phyloP scores from a whole-genome alignment of 192 early-diverging fungal genomes.

The Podochytrium sp. region DNA sequence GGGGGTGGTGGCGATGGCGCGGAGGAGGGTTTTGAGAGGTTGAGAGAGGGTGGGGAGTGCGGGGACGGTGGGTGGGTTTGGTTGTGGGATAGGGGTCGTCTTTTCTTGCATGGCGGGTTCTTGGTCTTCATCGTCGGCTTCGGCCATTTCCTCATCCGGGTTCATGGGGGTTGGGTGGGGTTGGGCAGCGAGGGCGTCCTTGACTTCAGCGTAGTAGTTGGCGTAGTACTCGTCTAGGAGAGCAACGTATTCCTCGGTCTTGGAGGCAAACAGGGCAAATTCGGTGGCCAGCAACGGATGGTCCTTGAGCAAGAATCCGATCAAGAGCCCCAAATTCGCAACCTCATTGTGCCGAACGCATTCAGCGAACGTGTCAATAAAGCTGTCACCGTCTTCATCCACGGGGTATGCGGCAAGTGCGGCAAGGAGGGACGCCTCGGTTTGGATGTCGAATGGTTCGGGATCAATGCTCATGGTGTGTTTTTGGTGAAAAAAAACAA shows the following conservation, averaged over 20 bases:
- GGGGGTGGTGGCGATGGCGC: conserved; percentile 21
- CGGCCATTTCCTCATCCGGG: background rate
- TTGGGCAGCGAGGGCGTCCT: background rate
- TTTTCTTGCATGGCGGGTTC: background rate
- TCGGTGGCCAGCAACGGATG: background rate
- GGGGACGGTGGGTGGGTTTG: conserved; percentile 15
- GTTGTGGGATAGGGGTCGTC: background rate
- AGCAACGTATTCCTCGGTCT: background rate
- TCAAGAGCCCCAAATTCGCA: conserved; percentile 61
- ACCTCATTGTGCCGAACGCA: conserved; percentile 78
- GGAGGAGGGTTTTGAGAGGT: conserved; percentile 36
- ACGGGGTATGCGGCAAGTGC: conserved; percentile 1
- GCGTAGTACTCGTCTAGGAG: conserved; percentile 10
- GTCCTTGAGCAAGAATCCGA: conserved; percentile 20
- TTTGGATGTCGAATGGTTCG: background rate
- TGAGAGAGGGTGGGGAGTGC: background rate
- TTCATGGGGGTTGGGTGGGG: background rate
- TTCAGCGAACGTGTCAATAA: conserved; percentile 62
- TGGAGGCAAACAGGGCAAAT: background rate
- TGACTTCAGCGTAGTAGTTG: background rate
- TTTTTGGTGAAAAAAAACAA: conserved; percentile 6
- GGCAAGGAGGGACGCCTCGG: background rate
- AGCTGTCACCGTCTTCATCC: conserved; percentile 8
- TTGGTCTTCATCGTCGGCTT: background rate
- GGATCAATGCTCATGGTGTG: too few species aligned